Evolutionary conservation across 1,139 yeast genomes (phyloP).

Genomic region (Chernovozyma sophiae-reginae): DNA sequence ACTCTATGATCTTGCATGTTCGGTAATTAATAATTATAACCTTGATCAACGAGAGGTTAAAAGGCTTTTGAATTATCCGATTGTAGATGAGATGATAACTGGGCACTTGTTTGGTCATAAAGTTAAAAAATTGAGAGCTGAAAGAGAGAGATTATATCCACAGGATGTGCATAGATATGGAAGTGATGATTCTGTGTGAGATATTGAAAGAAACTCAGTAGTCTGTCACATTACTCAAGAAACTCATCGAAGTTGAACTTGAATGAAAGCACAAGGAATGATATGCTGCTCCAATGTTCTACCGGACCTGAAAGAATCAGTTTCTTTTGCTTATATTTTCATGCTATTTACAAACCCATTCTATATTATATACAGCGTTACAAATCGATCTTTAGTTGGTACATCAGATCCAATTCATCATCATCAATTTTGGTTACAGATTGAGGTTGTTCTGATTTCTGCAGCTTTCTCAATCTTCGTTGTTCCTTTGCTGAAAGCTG

Average conservation of each 20-base stretch:
- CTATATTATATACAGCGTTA: too few species aligned
- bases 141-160: slow-evolving; percentile 10
- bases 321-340: too few species aligned
- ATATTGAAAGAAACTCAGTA: too few species aligned
- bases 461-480: slow-evolving; percentile 12
- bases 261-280: too few species aligned
- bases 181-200: too few species aligned
- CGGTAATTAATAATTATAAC: slow-evolving; percentile 37
- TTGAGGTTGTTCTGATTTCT: slow-evolving; percentile 8
- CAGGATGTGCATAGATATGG: neutral
- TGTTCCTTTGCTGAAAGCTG: slow-evolving; percentile 16
- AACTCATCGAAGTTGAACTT: too few species aligned
- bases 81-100: slow-evolving; percentile 40
- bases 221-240: too few species aligned
- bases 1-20: slow-evolving; percentile 30
- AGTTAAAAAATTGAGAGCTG: slow-evolving; percentile 34
- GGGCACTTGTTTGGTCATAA: slow-evolving; percentile 44
- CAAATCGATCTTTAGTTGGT: slow-evolving; percentile 31
- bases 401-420: slow-evolving; percentile 39
- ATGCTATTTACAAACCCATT: too few species aligned
- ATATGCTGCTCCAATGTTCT: too few species aligned
- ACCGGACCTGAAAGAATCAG: too few species aligned
- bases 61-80: slow-evolving; percentile 38
- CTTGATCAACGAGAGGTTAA: slow-evolving; percentile 36
- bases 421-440: slow-evolving; percentile 17